Percentiles rank a stretch among this genome's conserved stretches.
Evolutionary conservation across 805 yeast genomes (phyloP).

Genomic region (Wickerhamomyces canadensis): DNA sequence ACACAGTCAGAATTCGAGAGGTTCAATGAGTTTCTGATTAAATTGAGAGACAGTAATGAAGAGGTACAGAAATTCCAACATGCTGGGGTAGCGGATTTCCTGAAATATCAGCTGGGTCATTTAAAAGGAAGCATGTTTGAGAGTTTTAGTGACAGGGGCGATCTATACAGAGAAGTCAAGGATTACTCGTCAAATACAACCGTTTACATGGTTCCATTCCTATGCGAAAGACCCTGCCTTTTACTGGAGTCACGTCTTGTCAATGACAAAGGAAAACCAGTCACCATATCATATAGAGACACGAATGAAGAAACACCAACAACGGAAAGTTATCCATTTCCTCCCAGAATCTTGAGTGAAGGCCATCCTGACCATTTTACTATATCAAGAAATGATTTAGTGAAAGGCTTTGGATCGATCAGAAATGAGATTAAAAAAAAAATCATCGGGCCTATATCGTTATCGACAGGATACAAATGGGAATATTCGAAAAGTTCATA

Average conservation of each 20-base stretch:
- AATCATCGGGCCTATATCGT: constrained; percentile 15
- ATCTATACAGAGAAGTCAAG: constrained; percentile 15
- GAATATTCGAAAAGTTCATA: constrained; percentile 17
- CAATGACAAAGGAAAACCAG: constrained; percentile 18
- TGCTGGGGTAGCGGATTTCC: constrained; percentile 18
- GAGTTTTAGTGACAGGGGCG: constrained; percentile 7
- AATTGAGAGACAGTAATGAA: background rate
- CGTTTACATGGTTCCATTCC: constrained; percentile 14
- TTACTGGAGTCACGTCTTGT: constrained; percentile 17
- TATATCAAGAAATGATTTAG: constrained; percentile 15
- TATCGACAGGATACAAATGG: constrained; percentile 23
- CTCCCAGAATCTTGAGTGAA: constrained; percentile 12
- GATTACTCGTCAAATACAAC: constrained; percentile 18
- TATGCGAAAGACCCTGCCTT: constrained; percentile 18
- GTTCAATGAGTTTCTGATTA: constrained; percentile 1
- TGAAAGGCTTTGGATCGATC: constrained; percentile 15
- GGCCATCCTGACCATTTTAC: constrained; percentile 18
- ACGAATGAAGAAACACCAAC: constrained; percentile 16
- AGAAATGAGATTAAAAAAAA: constrained; percentile 16
- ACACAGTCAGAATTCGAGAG: background rate
- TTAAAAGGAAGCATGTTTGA: constrained; percentile 18
- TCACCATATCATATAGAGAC: constrained; percentile 16
- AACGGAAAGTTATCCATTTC: constrained; percentile 18
- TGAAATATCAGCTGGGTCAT: constrained; percentile 18
- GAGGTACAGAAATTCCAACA: constrained; percentile 9